Base-by-base conservation (phyloP, 2,329 filamentous ascomycete species). In the Neofusicoccum laricinum region DNA sequence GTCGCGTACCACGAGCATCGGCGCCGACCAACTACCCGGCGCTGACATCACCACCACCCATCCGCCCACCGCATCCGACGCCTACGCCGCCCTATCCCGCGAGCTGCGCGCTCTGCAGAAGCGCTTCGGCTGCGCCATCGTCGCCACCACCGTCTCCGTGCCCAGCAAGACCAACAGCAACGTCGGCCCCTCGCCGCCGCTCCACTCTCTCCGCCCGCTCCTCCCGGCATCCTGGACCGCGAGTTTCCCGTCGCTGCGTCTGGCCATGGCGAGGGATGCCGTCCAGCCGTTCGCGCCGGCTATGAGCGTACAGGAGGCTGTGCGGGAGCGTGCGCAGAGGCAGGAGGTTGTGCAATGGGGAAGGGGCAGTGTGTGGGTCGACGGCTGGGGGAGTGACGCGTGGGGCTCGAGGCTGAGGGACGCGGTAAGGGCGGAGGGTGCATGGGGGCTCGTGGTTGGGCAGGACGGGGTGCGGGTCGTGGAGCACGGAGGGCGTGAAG, bases 261-360 rank as follows among this genome's bases (percentile, higher is more conserved):
- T 82, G 0, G 70, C 72, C 11, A 66, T 81, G 0, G 63, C 71
- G 12, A 68, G 77, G 11, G 69, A 73, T 0, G 69, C 70, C 2
- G 75, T 79, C 4, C 38, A 72, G 25, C 14, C 41, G 11, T 59
- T 59, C 14, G 40, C 55, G 25, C 55, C 40, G 36, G 36, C 36
- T n/a, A 57, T 57, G 51, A 57, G 36, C 51, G 51, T 57, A 19
- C 17, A 7, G 17, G 36, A 57, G 51, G 51, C 51, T n/a, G 3
- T 17, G 21, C 10, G 12, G 51, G 51, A 57, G 51, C 19, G 51
- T 1, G 14, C 12, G 2, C 38, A 32, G 38, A 4, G 51, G 51
- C 51, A 57, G 36, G 19, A 34, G 6, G 38, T 57, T 3, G 51
- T 43, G 51, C 34, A 57, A 36, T 6, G 17, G 38, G 51, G 51